Evolutionary conservation across 345 rosid species (phyloP), one percentile per base, ranked within the genome.

Genomic region (Hevea brasiliensis): DNA sequence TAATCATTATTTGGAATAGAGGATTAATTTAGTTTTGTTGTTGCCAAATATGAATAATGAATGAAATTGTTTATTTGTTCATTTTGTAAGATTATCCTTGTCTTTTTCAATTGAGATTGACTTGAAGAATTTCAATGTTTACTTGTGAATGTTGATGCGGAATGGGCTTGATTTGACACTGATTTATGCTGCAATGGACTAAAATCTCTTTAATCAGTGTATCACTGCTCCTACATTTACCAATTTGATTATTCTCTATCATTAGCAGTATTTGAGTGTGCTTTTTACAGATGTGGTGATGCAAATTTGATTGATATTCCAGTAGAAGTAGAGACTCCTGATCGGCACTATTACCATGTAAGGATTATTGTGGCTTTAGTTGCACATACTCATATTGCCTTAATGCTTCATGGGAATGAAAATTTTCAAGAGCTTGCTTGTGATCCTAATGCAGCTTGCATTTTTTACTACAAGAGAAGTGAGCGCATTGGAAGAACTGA

Each of bases 261-360:
- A 15, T 50, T 24, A 12, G 15, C 21, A 24, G 17, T 21, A 23
- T 37, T 55, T 71, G 32, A 27, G 12, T 73, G 61, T 60, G 3
- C 27, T 32, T 69, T 17, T 63, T 71, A 54, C 85, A 92, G 97
- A 79, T 94, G 98, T 73, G 61, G 54, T 37, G 95, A 94, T 82
- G 90, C 91, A 51, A 94, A 90, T 82, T 76, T 94, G 86, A 86
- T 92, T 58, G 98, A 94, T 76, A 87, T 94, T 67, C 97, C 97
- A 29, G 91, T 94, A 63, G 87, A 92, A 76, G 86, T 90, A 67
- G 97, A 92, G 89, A 84, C 87, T 26, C 88, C 84, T 1, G 92
- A 93, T 70, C 86, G 64, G 32, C 97, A 90, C 81, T 92, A 90
- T 72, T 94, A 92, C 77, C 97, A 89, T 71, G 98, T 92, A 87